Base-by-base conservation (phyloP, 805 yeast species). In the Maudiozyma bulderi region DNA sequence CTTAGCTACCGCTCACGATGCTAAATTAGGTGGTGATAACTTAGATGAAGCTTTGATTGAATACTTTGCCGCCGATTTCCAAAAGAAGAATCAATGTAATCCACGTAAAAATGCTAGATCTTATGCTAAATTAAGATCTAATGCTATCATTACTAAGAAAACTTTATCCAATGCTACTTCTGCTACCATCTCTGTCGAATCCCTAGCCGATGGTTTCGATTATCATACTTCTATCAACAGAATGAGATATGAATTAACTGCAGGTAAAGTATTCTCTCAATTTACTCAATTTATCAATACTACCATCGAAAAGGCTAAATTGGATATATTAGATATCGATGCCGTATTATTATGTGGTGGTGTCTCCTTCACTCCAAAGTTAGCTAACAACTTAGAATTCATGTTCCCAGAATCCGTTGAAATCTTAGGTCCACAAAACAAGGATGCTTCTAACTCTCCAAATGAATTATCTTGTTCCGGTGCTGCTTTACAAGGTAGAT, bases 311-410 rank as follows among this genome's bases (percentile, higher is more conserved):
- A 89, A 89, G 75, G 96, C 98, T 47, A 83, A 81, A 49, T 73
- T 88, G 56, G 96, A 90, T 57, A 75, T 80, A 41, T 76, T 90
- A 61, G 96, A 89, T 62, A 77, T 93, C 54, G 93, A 89, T 66
- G 95, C 90, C 68, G 93, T 93, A 46, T 71, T 93, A 56, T 81
- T 93, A 53, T 91, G 81, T 53, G 99, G 99, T 71, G 99, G 99
- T 64, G 76, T 86, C 47, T 84, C 98, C 35, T 82, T 86, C 75
- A 81, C 89, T 57, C 97, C 98, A 60, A 93, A 93, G 75, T 76
- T 93, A 62, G 87, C 95, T 44, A 64, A 82, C 47, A 82, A 84
- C 66, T 69, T 93, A 55, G 77, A 80, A 55, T 73, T 76, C 50
- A 61, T 88, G 46, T 91, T 91, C 80, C 95, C 95, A 54, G 93